Percentiles rank a stretch among this genome's conserved stretches.
These are phyloP conservation scores for Aphanomyces cochlioides DNA, from an alignment of 352 stramenopile genomes.

Conservation along the genomic window DNA sequence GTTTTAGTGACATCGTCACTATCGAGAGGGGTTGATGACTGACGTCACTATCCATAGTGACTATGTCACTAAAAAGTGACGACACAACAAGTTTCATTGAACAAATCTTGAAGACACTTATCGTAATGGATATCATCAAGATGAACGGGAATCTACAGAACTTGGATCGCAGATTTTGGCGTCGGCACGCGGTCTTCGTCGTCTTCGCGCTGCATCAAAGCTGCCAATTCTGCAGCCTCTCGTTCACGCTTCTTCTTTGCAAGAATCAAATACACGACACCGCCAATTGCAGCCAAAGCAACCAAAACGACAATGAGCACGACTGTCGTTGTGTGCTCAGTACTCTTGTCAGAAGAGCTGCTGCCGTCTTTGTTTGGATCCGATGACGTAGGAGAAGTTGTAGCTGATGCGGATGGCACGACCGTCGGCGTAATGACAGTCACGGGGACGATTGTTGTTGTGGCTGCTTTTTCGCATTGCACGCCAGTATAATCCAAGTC, in stretches of 20 bases:
- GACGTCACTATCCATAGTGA: no score
- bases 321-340: conserved; percentile 37
- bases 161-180: conserved; percentile 24
- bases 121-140: no score
- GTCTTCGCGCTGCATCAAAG: conserved; percentile 44
- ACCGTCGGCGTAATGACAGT: conserved; percentile 24
- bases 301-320: conserved; percentile 50
- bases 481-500: conserved; percentile 41
- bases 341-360: conserved; percentile 3
- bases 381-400: conserved; percentile 23
- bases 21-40: no score
- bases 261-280: conserved; percentile 56
- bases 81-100: no score
- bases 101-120: no score
- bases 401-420: neutral
- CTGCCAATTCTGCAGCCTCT: conserved; percentile 42
- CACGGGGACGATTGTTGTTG: neutral
- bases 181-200: conserved; percentile 32
- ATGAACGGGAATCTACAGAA: neutral
- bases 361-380: conserved; percentile 39
- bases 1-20: no score
- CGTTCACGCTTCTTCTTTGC: conserved; percentile 64
- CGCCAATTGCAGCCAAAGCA: conserved; percentile 42
- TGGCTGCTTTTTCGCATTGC: conserved; percentile 48
- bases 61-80: no score